Evolutionary conservation across 768 basidiomycete species (phyloP).

Genomic region (Floccularia luteovirens): DNA sequence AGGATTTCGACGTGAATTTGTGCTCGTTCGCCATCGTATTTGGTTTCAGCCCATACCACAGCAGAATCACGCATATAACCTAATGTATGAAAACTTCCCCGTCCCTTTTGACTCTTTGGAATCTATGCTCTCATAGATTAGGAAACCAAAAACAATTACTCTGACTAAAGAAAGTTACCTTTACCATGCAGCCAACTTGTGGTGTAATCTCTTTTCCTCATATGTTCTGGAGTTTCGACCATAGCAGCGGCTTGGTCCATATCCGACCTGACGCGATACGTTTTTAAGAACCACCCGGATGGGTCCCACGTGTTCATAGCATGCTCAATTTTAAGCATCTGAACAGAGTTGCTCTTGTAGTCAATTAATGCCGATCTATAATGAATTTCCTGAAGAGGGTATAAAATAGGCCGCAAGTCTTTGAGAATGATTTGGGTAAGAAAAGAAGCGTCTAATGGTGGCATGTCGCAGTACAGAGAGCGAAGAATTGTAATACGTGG

Average conservation of each 20-base stretch:
- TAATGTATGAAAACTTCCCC: slow-evolving; percentile 49
- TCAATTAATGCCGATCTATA: slow-evolving; percentile 42
- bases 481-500: slow-evolving; percentile 33
- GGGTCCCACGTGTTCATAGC: slow-evolving; percentile 75
- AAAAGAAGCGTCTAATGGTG: slow-evolving; percentile 56
- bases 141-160: background rate
- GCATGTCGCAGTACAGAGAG: slow-evolving; percentile 51
- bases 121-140: slow-evolving; percentile 35
- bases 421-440: slow-evolving; percentile 86
- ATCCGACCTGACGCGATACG: slow-evolving; percentile 48
- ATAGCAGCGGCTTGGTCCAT: slow-evolving; percentile 48
- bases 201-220: slow-evolving; percentile 25
- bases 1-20: slow-evolving; percentile 76
- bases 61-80: slow-evolving; percentile 29
- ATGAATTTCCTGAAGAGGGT: slow-evolving; percentile 49
- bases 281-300: slow-evolving; percentile 37
- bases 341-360: slow-evolving; percentile 50
- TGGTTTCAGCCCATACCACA: slow-evolving; percentile 79
- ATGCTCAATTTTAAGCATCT: slow-evolving; percentile 47
- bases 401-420: slow-evolving; percentile 75
- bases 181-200: slow-evolving; percentile 51
- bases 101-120: slow-evolving; percentile 78
- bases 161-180: slow-evolving; percentile 27
- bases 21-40: slow-evolving; percentile 93
- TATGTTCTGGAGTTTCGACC: slow-evolving; percentile 26